Evolutionary conservation across 1,284 basidiomycete genomes (phyloP).

Genomic region (Ustilago trichophora): DNA sequence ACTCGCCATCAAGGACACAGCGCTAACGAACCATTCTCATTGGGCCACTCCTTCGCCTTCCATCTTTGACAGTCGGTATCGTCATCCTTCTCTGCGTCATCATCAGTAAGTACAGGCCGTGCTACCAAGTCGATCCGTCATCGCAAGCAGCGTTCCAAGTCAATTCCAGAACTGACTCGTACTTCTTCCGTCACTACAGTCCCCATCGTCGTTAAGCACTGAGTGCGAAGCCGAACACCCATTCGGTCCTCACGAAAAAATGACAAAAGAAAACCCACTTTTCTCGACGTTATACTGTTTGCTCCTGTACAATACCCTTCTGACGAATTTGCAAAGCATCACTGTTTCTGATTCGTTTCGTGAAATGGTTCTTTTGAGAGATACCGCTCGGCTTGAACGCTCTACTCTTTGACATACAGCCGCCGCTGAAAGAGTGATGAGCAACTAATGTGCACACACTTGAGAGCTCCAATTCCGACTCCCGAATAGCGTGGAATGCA

Average conservation of each 20-base stretch:
- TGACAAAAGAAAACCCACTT: too few relatives aligned
- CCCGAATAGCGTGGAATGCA: slow-evolving; percentile 5
- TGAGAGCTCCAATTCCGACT: slow-evolving; percentile 6
- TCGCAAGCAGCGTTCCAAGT: too few relatives aligned
- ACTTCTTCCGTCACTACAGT: slow-evolving; percentile 17
- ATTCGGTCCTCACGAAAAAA: slow-evolving; percentile 4
- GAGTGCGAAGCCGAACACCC: not conserved
- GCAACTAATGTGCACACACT: not conserved
- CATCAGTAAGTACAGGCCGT: slow-evolving; percentile 54
- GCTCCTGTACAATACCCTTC: slow-evolving; percentile 37
- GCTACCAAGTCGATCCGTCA: too few relatives aligned
- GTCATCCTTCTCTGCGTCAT: slow-evolving; percentile 64
- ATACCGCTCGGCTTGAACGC: too few relatives aligned
- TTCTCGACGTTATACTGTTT: slow-evolving; percentile 14
- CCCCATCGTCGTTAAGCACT: slow-evolving; percentile 58
- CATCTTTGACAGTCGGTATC: slow-evolving; percentile 51
- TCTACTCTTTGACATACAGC: too few relatives aligned
- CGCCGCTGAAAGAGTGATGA: too few relatives aligned
- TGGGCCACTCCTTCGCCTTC: not conserved
- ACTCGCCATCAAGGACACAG: too few relatives aligned
- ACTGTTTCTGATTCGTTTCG: slow-evolving; percentile 2
- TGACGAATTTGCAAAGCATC: slow-evolving; percentile 12
- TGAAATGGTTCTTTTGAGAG: too few relatives aligned
- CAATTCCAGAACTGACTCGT: too few relatives aligned
- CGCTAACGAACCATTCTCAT: not conserved